These are phyloP conservation scores for Exophiala xenobiotica DNA, from an alignment of 2,329 filamentous ascomycete genomes.

Conservation along the genomic window DNA sequence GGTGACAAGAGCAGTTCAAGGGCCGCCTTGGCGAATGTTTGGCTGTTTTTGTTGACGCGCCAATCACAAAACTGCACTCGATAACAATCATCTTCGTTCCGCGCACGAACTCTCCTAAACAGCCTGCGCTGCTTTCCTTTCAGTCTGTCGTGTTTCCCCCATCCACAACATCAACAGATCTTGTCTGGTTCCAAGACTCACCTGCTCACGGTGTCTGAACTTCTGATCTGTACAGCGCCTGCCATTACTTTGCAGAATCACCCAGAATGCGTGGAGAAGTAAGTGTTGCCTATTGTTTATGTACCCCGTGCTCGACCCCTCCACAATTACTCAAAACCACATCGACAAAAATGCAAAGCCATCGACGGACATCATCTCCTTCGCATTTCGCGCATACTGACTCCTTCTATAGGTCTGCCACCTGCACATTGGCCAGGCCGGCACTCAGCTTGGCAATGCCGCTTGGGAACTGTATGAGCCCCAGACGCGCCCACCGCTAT, in stretches of 20 bases:
- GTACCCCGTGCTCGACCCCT: conserved; percentile 15
- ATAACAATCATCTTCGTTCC: background rate
- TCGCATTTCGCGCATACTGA: conserved; percentile 10
- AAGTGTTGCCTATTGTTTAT: conserved; percentile 9
- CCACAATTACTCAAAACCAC: conserved; percentile 7
- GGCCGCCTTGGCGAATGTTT: conserved; percentile 13
- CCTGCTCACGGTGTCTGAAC: background rate
- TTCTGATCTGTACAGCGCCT: background rate
- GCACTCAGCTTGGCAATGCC: conserved; percentile 66
- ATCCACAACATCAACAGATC: conserved; percentile 8
- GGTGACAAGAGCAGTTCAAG: background rate
- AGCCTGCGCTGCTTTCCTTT: background rate
- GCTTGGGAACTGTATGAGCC: conserved; percentile 66
- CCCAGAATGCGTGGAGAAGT: conserved; percentile 24
- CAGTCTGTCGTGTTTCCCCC: background rate
- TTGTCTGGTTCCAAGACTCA: background rate
- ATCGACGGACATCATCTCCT: background rate
- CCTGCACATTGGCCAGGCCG: conserved; percentile 68
- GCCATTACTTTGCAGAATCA: background rate
- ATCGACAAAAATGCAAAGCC: background rate
- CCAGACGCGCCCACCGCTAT: conserved; percentile 30
- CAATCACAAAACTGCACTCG: conserved; percentile 14
- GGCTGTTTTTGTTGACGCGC: conserved; percentile 12
- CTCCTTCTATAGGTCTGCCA: conserved; percentile 56
- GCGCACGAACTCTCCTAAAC: conserved; percentile 12